Base-by-base conservation (phyloP, 2,329 filamentous ascomycete species). In the Nothophoma quercina region DNA sequence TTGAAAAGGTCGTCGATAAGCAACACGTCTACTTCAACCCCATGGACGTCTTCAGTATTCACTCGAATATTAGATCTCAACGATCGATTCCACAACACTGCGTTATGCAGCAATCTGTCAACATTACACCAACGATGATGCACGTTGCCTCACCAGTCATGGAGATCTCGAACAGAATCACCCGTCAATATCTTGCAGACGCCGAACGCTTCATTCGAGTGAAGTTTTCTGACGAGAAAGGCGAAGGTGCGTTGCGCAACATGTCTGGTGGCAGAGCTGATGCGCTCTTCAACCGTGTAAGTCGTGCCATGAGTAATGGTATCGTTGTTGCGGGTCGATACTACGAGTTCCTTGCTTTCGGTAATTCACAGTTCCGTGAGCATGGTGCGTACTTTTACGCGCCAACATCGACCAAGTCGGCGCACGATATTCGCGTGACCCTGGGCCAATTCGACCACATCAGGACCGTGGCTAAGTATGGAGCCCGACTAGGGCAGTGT, bases 321-420 rank as follows among this genome's bases (percentile, higher is more conserved):
- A 93, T 99, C 59, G 80, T 80, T 0, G 87, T 99, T 41, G 95
- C 91, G 4, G 89, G 88, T 58, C 87, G 91, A 7, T 85, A 85
- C 52, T 99, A 92, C 72, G 84, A 93, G 62, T 98, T 98, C 59
- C 83, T 99, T 21, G 95, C 93, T 0, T 97, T 93, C 75, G 93
- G 95, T 0, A 98, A 95, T 72, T 97, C 95, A 0, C 95, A 99
- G 65, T 90, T 99, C 54, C 85, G 93, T 43, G 93, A 98, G 68
- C 87, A 93, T 62, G 90, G 93, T 0, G 93, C 91, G 0, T 98
- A 95, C 68, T 97, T 99, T 75, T 98, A 98, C 71, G 88, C 90
- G 4, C 84, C 89, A 0, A 86, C 85, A 0, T 78, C 84, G 0
- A 79, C 85, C 47, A 69, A 90, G 7, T 88, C 85, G 1, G 91